Evolutionary conservation across 2,329 filamentous ascomycete species (phyloP), one percentile per base, ranked within the genome.

Genomic region (Boeremia lycopersici): DNA sequence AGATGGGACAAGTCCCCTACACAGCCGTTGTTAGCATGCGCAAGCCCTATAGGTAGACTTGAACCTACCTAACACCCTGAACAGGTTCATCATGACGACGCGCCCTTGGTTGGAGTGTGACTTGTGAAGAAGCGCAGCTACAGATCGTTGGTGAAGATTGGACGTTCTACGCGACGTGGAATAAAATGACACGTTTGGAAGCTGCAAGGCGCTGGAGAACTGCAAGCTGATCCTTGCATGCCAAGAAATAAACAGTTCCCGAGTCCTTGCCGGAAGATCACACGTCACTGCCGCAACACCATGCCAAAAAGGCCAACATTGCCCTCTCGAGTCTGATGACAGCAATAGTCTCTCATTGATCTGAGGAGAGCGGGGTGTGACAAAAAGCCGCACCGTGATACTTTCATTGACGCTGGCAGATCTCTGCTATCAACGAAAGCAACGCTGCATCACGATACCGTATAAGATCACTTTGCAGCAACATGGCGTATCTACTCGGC

Each of bases 1-100:
- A 99, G 81, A 82, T 99, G 95, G 82, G 92, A 97, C 75, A 99
- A 86, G 83, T 99, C 95, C 80, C 88, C 93, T 96, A 65, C 13
- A 55, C 34, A 10, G 26, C 51, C 34, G 43, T 39, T 56, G 57
- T 74, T 61, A 73, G 68, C 61, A 57, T 48, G 63, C 61, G 59
- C 58, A 65, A 48, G 25, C 50, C 48, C 39, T 7, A 15, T 7
- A 26, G 3, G 10, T 35, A 25, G 38, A 31, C 33, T 45, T 30
- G 8, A 53, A 64, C 81, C 57, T 78, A 89, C 87, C 87, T 72
- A 86, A 72, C 69, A 89, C 77, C 70, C 87, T 78, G 79, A 90
- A 90, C 73, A 89, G 78, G 78, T 89, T 90, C 86, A 89, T 89
- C 64, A 60, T 82, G 74, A 64, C 60, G 67, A 55, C 19, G 53